Percentiles rank a stretch among this genome's conserved stretches.
phyloP scores from a whole-genome alignment of 176 grass and related monocot genomes.

The Rhynchospora pubera region DNA sequence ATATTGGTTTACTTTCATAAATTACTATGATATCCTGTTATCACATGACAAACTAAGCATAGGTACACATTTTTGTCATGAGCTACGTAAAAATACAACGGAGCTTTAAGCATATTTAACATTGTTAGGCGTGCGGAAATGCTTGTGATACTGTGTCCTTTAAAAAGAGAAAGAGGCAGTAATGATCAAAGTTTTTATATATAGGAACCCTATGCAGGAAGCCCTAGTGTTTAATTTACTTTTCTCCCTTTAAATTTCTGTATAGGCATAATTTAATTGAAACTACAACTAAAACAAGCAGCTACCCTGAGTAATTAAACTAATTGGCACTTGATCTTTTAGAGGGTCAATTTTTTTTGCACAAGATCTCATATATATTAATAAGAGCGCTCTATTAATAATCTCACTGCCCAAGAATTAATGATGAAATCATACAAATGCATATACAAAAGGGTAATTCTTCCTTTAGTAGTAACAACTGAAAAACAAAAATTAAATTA shows the following conservation, averaged over 20 bases:
- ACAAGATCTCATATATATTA: no score
- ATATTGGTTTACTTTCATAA: neutral
- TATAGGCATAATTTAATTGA: neutral
- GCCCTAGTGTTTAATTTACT: neutral
- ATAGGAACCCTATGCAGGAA: neutral
- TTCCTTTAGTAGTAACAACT: neutral
- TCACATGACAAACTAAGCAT: conserved; percentile 2
- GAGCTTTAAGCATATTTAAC: neutral
- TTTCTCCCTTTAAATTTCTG: neutral
- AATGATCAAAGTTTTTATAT: neutral
- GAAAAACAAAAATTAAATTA: neutral
- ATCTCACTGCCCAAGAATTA: neutral
- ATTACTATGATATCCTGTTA: neutral
- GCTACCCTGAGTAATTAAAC: neutral
- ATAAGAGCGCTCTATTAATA: no score
- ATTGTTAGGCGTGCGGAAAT: neutral
- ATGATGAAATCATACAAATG: neutral
- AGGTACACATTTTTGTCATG: neutral
- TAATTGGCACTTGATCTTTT: neutral
- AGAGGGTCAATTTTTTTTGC: neutral
- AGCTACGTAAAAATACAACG: neutral
- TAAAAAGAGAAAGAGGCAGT: no score
- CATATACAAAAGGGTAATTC: neutral
- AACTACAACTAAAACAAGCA: neutral
- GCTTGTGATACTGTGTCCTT: no score